Base-by-base conservation (phyloP, 169 alveolate genomes). In the Plasmodium adleri region DNA sequence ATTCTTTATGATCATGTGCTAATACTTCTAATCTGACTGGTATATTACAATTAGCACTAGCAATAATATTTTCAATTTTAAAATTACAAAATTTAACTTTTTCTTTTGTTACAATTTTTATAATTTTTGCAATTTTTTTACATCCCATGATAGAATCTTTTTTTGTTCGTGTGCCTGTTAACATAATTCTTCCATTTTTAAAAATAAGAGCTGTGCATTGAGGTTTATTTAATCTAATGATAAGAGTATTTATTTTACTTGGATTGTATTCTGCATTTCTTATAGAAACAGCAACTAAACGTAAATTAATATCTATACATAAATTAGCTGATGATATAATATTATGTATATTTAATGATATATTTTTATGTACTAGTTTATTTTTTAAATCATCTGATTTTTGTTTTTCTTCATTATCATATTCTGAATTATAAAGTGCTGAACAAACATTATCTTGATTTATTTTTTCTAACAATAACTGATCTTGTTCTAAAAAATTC, bases 181-280 rank as follows among this genome's bases (percentile, higher is more conserved):
- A 96, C 74, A 98, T 99, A 95, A 98, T 94, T 88, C 98, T 97
- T 3, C 99, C 99, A 68, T 97, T 94, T 43, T 98, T 88, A 92
- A 98, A 98, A 47, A 98, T 95, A 20, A 98, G 88, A 3, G 99
- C 99, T 1, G 99, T 98, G 59, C 99, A 97, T 91, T 96, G 98
- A 8, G 99, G 99, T 52, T 98, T 97, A 74, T 97, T 96, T 72
- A 98, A 91, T 88, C 99, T 93, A 97, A 98, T 96, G 50, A 98
- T 98, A 8, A 98, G 98, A 8, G 99, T 99, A 45, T 99, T 98
- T 88, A 98, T 97, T 87, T 99, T 94, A 49, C 94, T 97, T 13
- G 99, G 99, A 83, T 98, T 98, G 88, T 98, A 98, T 94, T 98
- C 99, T 6, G 99, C 99, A 88, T 98, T 98, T 49, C 99, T 91